A percentile compares a stretch with the other conserved stretches of the same genome.
Conservation (phyloP, 2,329 filamentous ascomycete genomes). For the Tolypocladium capitatum region DNA sequence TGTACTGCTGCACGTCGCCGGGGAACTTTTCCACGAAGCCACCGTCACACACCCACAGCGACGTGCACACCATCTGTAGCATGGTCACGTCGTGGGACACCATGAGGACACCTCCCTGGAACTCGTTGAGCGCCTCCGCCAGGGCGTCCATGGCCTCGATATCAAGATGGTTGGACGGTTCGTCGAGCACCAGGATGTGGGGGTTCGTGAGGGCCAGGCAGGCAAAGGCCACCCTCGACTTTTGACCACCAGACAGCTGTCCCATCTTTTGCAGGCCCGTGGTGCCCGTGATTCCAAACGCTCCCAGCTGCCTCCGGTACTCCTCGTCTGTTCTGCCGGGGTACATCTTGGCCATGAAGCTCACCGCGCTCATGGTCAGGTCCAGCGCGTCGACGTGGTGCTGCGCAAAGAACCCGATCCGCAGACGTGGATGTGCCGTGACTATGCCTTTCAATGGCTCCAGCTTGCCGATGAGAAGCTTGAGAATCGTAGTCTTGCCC, state of each 20-base stretch:
- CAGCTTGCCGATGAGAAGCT: slow-evolving; percentile 85
- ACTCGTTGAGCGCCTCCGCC: slow-evolving; percentile 67
- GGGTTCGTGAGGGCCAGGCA: slow-evolving; percentile 87
- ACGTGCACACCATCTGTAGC: slow-evolving; percentile 90
- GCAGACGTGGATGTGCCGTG: slow-evolving; percentile 73
- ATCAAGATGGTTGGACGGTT: slow-evolving; percentile 96
- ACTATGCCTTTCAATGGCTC: slow-evolving; percentile 67
- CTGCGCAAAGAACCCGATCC: slow-evolving; percentile 94
- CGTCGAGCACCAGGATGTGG: slow-evolving; percentile 94
- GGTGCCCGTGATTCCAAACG: slow-evolving; percentile 81
- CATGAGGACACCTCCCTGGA: slow-evolving; percentile 94
- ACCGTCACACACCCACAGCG: slow-evolving; percentile 90
- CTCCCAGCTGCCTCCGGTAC: slow-evolving; percentile 87
- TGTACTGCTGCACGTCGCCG: slow-evolving; percentile 91
- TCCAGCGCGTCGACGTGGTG: slow-evolving; percentile 96
- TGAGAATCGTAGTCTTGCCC: slow-evolving; percentile 96
- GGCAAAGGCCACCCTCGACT: slow-evolving; percentile 96
- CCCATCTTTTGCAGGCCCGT: slow-evolving; percentile 95
- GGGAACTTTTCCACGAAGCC: slow-evolving; percentile 93
- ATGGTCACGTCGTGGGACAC: slow-evolving; percentile 99
- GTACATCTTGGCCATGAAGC: slow-evolving; percentile 90
- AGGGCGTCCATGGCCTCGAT: slow-evolving; percentile 98
- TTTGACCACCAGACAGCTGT: slow-evolving; percentile 89
- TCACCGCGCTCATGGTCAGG: slow-evolving; percentile 75
- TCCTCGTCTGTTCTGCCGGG: slow-evolving; percentile 90